Percentiles rank a stretch among this genome's conserved stretches.
Conservation (phyloP, 2,329 filamentous ascomycete species). For the Cladophialophora carrionii region DNA sequence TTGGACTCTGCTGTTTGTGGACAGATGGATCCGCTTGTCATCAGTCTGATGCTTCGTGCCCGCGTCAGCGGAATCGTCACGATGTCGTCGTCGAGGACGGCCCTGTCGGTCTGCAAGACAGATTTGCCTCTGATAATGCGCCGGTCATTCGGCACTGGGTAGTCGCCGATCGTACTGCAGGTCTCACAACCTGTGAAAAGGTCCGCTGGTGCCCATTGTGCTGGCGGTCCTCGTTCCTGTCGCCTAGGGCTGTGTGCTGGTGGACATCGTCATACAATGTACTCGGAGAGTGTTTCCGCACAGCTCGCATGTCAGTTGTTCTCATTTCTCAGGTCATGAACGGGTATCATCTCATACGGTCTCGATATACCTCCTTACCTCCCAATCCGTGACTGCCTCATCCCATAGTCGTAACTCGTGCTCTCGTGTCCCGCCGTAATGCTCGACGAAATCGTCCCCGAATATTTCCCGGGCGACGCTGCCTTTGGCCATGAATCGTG, state of each 20-base stretch:
- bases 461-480: constrained; percentile 94
- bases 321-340: constrained; percentile 14
- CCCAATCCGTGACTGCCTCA: constrained; percentile 97
- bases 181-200: not conserved
- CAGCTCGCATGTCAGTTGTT: not conserved
- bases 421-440: constrained; percentile 87
- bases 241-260: too few species aligned
- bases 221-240: not conserved
- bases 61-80: not conserved
- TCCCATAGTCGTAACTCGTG: constrained; percentile 92
- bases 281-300: not conserved
- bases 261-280: not conserved
- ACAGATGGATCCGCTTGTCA: not conserved
- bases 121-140: not conserved
- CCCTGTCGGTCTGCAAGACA: not conserved
- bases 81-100: not conserved
- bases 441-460: constrained; percentile 93
- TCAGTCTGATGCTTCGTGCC: not conserved
- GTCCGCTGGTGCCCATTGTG: not conserved
- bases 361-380: constrained; percentile 51
- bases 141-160: not conserved
- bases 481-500: constrained; percentile 71
- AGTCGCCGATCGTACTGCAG: not conserved
- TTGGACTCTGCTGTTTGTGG: not conserved
- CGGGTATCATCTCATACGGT: constrained; percentile 35